phyloP scores from a whole-genome alignment of 169 alveolate species.

The Cyclospora cayetanensis region DNA sequence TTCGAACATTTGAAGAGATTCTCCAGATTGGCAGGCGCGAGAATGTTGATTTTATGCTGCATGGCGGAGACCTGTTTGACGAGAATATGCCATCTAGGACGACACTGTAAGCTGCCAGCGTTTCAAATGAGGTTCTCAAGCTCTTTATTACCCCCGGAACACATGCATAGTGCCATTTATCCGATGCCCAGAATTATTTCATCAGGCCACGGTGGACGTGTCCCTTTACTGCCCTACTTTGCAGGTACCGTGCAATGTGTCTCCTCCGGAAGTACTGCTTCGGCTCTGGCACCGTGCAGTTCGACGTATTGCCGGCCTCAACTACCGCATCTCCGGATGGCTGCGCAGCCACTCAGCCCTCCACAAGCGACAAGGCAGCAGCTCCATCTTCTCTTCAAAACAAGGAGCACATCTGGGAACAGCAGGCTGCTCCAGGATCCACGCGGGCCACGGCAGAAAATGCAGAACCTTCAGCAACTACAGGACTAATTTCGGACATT shows the following conservation, averaged over 20 bases:
- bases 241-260: conserved; percentile 72
- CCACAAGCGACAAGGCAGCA: neutral
- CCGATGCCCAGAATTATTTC: too few relatives aligned
- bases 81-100: conserved; percentile 91
- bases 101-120: conserved; percentile 78
- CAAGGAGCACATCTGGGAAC: neutral
- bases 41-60: conserved; percentile 88
- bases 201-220: too few relatives aligned
- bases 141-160: too few relatives aligned
- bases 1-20: conserved; percentile 93
- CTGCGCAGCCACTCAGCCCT: neutral
- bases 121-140: too few relatives aligned
- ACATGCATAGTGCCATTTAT: too few relatives aligned
- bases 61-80: conserved; percentile 96
- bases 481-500: neutral
- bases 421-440: neutral
- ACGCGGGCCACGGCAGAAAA: neutral
- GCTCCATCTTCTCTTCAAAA: neutral
- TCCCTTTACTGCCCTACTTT: too few relatives aligned
- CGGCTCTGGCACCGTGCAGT: conserved; percentile 79
- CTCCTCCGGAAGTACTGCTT: conserved; percentile 74
- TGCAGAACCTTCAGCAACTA: neutral
- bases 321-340: neutral
- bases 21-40: conserved; percentile 82
- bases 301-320: conserved; percentile 66